Percentiles rank a stretch among this genome's conserved stretches.
These are phyloP conservation scores for Aspergillus sparsus DNA, from an alignment of 495 filamentous ascomycete genomes.

Conservation along the genomic window DNA sequence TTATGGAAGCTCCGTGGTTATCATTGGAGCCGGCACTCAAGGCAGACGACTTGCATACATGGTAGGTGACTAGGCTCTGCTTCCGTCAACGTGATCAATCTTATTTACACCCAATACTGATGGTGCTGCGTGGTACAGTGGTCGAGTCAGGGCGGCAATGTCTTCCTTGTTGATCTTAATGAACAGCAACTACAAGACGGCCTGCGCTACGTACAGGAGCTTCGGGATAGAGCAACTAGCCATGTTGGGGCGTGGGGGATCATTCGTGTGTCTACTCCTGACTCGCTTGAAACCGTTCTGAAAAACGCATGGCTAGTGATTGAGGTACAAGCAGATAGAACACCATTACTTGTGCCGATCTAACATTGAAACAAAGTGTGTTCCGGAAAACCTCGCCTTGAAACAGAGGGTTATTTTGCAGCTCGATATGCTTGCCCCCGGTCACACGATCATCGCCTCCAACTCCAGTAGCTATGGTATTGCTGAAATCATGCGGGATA, in stretches of 20 bases:
- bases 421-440: constrained; percentile 31
- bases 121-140: constrained; percentile 25
- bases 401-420: constrained; percentile 34
- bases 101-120: no score
- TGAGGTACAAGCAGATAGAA: constrained; percentile 28
- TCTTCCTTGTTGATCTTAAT: constrained; percentile 19
- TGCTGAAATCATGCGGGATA: constrained; percentile 34
- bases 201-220: constrained; percentile 1
- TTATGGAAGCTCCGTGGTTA: constrained; percentile 1
- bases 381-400: constrained; percentile 34
- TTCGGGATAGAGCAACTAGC: constrained; percentile 16
- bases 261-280: constrained; percentile 21
- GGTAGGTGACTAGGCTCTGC: constrained; percentile 22
- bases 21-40: constrained; percentile 43
- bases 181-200: constrained; percentile 6
- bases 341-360: background rate
- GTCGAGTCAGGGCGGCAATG: constrained; percentile 34
- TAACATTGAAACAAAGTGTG: constrained; percentile 25
- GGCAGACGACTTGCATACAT: constrained; percentile 42
- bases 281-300: constrained; percentile 20
- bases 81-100: background rate
- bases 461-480: constrained; percentile 45
- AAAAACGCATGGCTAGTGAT: constrained; percentile 37
- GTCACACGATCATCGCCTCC: constrained; percentile 37
- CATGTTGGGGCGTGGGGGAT: constrained; percentile 21